Conservation (phyloP, 441 rosid genomes). For the Brassica hybrid region DNA sequence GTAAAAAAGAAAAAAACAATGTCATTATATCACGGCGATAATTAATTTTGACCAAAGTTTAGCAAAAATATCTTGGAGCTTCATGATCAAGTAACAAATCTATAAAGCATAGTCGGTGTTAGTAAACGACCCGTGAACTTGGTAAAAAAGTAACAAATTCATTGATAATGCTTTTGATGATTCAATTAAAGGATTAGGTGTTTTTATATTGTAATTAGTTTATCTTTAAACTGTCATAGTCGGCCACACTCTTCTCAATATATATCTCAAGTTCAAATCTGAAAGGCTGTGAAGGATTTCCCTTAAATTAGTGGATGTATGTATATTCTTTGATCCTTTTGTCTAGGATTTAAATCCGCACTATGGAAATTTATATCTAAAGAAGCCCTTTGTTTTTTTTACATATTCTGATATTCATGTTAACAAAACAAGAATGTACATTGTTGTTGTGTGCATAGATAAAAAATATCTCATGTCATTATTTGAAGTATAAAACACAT, state of each 20-base stretch:
- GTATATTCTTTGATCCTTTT: background rate
- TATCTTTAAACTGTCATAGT: background rate
- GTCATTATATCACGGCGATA: conserved; percentile 27
- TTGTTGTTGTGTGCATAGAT: background rate
- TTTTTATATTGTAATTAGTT: background rate
- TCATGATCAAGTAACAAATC: conserved; percentile 42
- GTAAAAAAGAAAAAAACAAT: background rate
- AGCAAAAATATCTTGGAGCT: conserved; percentile 32
- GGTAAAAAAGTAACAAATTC: conserved; percentile 16
- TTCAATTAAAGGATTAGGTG: background rate
- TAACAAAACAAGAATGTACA: background rate
- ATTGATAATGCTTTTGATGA: background rate
- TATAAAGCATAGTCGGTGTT: conserved; percentile 34
- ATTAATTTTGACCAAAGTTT: conserved; percentile 35
- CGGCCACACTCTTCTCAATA: background rate
- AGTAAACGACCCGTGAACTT: conserved; percentile 26
- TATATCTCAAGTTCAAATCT: background rate
- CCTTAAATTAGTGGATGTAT: conserved; percentile 4
- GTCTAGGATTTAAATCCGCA: background rate
- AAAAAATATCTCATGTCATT: background rate
- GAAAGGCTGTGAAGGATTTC: background rate
- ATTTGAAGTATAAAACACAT: background rate
- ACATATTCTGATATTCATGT: background rate
- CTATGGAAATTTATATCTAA: background rate
- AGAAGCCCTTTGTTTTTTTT: background rate